phyloP scores from a whole-genome alignment of 176 grass and related monocot species.

The Chloris gayana region DNA sequence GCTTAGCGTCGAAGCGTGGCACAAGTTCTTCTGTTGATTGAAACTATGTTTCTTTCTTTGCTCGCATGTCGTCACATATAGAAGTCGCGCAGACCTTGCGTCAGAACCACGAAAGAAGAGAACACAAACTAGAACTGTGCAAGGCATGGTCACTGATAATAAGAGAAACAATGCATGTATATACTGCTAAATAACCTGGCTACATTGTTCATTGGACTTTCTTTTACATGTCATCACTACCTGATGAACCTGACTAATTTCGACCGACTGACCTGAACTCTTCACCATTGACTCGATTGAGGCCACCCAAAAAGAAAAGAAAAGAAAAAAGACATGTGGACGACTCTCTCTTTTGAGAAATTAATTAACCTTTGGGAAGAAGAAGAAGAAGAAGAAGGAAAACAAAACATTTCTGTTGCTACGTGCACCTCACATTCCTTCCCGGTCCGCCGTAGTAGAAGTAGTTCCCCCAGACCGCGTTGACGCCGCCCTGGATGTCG shows the following conservation, averaged over 20 bases:
- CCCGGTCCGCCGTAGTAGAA: slow-evolving; percentile 89
- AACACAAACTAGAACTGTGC: not conserved
- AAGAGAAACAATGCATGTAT: slow-evolving; percentile 41
- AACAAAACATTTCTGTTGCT: not conserved
- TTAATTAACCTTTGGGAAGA: slow-evolving; percentile 18
- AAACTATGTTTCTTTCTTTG: not conserved
- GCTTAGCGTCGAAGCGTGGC: slow-evolving; percentile 15
- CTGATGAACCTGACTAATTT: slow-evolving; percentile 25
- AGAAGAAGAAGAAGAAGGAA: not conserved
- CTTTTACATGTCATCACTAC: slow-evolving; percentile 40
- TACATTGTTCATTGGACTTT: slow-evolving; percentile 41
- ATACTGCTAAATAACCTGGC: slow-evolving; percentile 8
- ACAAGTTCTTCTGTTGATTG: not conserved
- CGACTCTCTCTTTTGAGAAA: slow-evolving; percentile 40
- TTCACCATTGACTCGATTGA: not conserved
- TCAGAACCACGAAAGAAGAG: not conserved
- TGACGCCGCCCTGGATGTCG: slow-evolving; percentile 81
- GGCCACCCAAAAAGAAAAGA: not conserved
- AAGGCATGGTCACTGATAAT: not conserved
- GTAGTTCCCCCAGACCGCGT: slow-evolving; percentile 82
- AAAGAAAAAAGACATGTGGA: not conserved
- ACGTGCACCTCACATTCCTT: slow-evolving; percentile 70
- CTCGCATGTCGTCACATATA: fast-evolving
- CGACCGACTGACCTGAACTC: not conserved
- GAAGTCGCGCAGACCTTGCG: not conserved